Evolutionary conservation across 2,329 filamentous ascomycete genomes (phyloP).

Genomic region (Aureobasidium subglaciale): DNA sequence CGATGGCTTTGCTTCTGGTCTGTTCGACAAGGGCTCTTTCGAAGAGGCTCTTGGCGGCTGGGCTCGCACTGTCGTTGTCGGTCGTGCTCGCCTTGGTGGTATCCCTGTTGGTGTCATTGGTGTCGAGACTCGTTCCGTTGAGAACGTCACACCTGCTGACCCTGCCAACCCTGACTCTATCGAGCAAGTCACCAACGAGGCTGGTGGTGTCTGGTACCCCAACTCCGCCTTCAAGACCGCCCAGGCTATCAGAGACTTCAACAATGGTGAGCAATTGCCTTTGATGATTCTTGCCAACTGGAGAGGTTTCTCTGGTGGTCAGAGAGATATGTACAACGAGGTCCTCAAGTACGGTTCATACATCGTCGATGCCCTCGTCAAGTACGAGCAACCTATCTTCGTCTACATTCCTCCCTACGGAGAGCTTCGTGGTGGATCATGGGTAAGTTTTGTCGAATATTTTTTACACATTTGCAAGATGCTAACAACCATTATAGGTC

Average conservation of each 20-base stretch:
- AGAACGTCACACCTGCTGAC: slow-evolving; percentile 94
- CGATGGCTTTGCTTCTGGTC: slow-evolving; percentile 77
- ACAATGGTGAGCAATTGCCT: slow-evolving; percentile 94
- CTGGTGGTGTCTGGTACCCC: slow-evolving; percentile 98
- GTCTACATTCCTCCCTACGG: slow-evolving; percentile 97
- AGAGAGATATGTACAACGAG: slow-evolving; percentile 99
- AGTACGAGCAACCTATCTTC: slow-evolving; percentile 97
- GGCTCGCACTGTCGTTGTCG: slow-evolving; percentile 94
- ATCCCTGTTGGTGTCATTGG: slow-evolving; percentile 98
- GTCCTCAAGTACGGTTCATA: slow-evolving; percentile 99
- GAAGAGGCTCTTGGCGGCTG: slow-evolving; percentile 94
- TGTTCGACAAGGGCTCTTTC: slow-evolving; percentile 96
- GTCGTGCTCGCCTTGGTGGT: slow-evolving; percentile 89
- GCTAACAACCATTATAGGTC: slow-evolving; percentile 48
- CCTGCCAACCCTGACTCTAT: slow-evolving; percentile 98
- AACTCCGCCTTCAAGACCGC: slow-evolving; percentile 99
- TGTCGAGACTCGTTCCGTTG: slow-evolving; percentile 89
- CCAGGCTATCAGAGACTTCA: slow-evolving; percentile 98
- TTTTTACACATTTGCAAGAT: slow-evolving; percentile 5
- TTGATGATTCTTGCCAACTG: slow-evolving; percentile 99
- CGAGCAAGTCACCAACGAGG: slow-evolving; percentile 89
- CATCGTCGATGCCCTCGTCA: slow-evolving; percentile 96
- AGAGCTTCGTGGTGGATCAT: slow-evolving; percentile 96
- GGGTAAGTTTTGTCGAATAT: slow-evolving; percentile 48
- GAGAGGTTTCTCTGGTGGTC: slow-evolving; percentile 99